Evolutionary conservation across 768 basidiomycete species (phyloP).

Genomic region (Leccinum aurantiacum): DNA sequence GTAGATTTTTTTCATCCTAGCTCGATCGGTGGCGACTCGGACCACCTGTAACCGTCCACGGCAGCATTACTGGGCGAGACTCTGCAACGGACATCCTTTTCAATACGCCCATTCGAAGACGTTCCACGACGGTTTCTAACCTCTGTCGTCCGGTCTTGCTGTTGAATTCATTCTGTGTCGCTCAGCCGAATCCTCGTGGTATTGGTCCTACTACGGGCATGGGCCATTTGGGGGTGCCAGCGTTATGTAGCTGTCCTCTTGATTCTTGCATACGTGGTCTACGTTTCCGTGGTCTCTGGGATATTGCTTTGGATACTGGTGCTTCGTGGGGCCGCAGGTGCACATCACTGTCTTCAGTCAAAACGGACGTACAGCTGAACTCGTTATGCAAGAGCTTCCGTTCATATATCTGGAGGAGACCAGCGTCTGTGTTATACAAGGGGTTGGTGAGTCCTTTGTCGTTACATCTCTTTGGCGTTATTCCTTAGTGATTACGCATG

Average conservation of each 20-base stretch:
- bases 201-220: constrained; percentile 15
- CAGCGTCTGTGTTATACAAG: neutral
- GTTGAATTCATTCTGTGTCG: too few relatives aligned
- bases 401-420: neutral
- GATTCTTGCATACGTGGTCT: constrained; percentile 1
- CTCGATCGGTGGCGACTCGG: too few relatives aligned
- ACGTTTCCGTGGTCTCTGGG: neutral
- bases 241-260: neutral
- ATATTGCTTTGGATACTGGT: neutral
- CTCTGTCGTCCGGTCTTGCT: too few relatives aligned
- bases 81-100: too few relatives aligned
- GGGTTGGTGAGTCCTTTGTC: neutral
- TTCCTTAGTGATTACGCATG: neutral
- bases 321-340: neutral
- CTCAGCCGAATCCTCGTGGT: neutral
- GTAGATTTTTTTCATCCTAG: too few relatives aligned
- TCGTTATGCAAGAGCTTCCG: neutral
- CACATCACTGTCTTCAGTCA: too few relatives aligned
- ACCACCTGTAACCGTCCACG: too few relatives aligned
- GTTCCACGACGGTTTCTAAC: too few relatives aligned
- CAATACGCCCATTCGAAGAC: too few relatives aligned
- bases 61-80: too few relatives aligned
- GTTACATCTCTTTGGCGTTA: neutral
- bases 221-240: constrained; percentile 17
- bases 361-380: too few relatives aligned